phyloP scores from a whole-genome alignment of 768 basidiomycete species.

The Candolleomyces efflorescens region DNA sequence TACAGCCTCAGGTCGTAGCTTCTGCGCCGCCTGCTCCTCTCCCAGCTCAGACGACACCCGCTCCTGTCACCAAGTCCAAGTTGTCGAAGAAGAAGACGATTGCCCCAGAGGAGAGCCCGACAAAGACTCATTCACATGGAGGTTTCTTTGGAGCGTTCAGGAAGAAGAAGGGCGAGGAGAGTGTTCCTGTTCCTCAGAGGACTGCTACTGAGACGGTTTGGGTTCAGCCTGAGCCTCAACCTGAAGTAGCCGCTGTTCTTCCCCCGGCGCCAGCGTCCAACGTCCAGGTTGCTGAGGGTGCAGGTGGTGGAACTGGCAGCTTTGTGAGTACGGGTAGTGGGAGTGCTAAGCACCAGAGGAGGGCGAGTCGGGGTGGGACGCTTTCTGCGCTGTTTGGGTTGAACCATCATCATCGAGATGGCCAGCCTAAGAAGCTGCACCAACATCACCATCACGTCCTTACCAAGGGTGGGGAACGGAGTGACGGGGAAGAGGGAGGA shows the following conservation, averaged over 20 bases:
- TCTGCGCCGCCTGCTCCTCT: too few species aligned
- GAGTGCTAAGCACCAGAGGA: neutral
- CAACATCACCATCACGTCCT: neutral
- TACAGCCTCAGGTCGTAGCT: too few species aligned
- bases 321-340: neutral
- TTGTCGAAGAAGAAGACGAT: too few species aligned
- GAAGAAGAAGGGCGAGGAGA: too few species aligned
- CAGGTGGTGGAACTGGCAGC: too few species aligned
- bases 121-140: too few species aligned
- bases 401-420: neutral
- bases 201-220: neutral
- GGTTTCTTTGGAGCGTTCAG: too few species aligned
- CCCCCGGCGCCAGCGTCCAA: too few species aligned
- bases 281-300: too few species aligned
- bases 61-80: too few species aligned
- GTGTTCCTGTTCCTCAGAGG: neutral
- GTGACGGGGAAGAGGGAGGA: neutral
- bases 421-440: neutral
- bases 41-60: too few species aligned
- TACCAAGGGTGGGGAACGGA: neutral
- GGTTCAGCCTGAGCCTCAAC: neutral
- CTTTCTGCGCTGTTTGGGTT: slow-evolving; percentile 2
- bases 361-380: neutral
- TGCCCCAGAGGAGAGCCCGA: too few species aligned
- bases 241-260: neutral